Conservation (phyloP, 1,139 yeast species). For the Hemisphaericaspora xylofermentans region DNA sequence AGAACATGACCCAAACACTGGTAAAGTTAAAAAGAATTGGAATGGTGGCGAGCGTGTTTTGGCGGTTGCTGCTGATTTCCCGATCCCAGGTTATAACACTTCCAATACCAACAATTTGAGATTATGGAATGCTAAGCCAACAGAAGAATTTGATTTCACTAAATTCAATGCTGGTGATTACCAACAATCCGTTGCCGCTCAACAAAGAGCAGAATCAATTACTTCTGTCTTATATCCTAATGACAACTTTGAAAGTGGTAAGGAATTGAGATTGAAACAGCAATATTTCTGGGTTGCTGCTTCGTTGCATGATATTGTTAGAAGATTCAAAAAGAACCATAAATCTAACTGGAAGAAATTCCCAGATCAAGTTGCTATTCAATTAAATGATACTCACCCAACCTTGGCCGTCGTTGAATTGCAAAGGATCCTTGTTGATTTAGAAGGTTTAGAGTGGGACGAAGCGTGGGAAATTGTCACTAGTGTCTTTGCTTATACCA, state of each 20-base stretch:
- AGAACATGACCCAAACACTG: conserved; percentile 50
- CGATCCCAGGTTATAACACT: conserved; percentile 88
- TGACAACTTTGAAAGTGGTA: conserved; percentile 88
- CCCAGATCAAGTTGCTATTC: conserved; percentile 86
- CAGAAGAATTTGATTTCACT: conserved; percentile 86
- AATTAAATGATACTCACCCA: conserved; percentile 94
- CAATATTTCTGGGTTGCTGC: conserved; percentile 98
- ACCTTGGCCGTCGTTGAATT: conserved; percentile 88
- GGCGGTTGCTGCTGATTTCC: conserved; percentile 92
- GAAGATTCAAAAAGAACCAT: conserved; percentile 81
- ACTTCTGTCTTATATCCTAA: conserved; percentile 92
- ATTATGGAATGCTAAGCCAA: conserved; percentile 88
- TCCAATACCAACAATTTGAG: conserved; percentile 84
- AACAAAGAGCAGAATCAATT: conserved; percentile 87
- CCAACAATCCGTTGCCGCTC: conserved; percentile 76
- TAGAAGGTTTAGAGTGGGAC: conserved; percentile 79
- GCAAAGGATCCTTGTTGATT: conserved; percentile 81
- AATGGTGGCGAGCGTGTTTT: conserved; percentile 84
- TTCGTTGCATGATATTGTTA: conserved; percentile 83
- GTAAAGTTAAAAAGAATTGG: conserved; percentile 64
- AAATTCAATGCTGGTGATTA: conserved; percentile 94
- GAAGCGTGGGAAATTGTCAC: conserved; percentile 85
- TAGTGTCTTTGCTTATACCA: conserved; percentile 84
- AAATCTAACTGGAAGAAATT: conserved; percentile 74
- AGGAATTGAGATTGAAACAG: conserved; percentile 89